phyloP scores from a whole-genome alignment of 495 filamentous ascomycete species.

The Xylaria acuta region DNA sequence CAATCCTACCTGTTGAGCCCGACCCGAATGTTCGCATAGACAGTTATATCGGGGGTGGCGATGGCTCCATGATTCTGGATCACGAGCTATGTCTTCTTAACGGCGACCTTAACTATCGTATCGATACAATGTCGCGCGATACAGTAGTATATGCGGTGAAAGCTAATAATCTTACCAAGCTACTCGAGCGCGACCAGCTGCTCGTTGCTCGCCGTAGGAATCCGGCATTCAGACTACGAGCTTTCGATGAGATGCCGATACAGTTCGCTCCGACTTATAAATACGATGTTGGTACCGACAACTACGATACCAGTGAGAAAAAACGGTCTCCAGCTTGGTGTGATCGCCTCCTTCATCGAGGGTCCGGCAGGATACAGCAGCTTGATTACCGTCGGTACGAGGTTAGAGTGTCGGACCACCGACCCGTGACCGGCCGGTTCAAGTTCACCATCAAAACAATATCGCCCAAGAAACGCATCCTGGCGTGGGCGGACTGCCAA shows the following conservation, averaged over 20 bases:
- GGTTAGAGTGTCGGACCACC: constrained; percentile 87
- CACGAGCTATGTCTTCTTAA: constrained; percentile 96
- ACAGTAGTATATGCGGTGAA: constrained; percentile 85
- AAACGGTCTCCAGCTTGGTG: constrained; percentile 97
- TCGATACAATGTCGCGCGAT: constrained; percentile 94
- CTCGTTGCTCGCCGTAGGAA: constrained; percentile 85
- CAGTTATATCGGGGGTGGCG: constrained; percentile 86
- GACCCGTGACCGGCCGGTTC: constrained; percentile 88
- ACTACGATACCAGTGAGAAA: constrained; percentile 94
- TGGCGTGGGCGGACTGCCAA: constrained; percentile 72
- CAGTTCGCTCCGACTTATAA: constrained; percentile 97
- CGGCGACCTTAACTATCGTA: constrained; percentile 97
- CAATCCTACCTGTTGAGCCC: constrained; percentile 70
- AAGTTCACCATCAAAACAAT: constrained; percentile 82
- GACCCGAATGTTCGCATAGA: constrained; percentile 67
- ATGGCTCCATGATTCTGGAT: constrained; percentile 94
- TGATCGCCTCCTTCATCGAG: constrained; percentile 87
- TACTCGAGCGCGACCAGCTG: constrained; percentile 94
- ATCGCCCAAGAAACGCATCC: constrained; percentile 64
- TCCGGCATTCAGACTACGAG: constrained; percentile 83
- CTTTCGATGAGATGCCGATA: constrained; percentile 86
- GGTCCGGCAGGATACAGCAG: constrained; percentile 82
- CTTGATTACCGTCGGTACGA: constrained; percentile 88
- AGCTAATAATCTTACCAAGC: constrained; percentile 78
- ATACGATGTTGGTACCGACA: constrained; percentile 94